Base-by-base conservation (phyloP, 345 rosid species). In the Gossypium sturtianum region DNA sequence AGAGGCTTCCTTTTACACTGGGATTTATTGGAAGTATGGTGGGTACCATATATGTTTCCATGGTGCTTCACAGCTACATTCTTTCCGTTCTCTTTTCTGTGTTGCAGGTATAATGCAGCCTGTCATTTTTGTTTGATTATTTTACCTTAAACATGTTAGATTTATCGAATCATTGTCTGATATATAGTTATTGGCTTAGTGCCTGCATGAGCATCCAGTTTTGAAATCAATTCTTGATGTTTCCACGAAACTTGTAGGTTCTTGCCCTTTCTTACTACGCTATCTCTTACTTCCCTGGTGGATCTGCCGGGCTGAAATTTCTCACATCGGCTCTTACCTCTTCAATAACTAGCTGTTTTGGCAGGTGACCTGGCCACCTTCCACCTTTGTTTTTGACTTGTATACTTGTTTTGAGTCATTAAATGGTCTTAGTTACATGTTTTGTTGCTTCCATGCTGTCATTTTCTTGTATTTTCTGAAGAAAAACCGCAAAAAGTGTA, bases 1-100 rank as follows among this genome's bases (percentile, higher is more conserved):
- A 95, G 99, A 87, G 98, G 79, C 93, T 95, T 68, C 98, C 98
- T 57, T 87, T 90, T 68, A 91, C 98, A 2, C 44, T 90, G 79
- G 95, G 90, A 61, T 91, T 92, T 80, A 65, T 94, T 7, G 93
- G 97, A 58, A 88, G 89, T 78, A 89, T 94, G 98, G 90, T 82
- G 25, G 96, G 96, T 72, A 93, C 98, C 43, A 84, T 95, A 70
- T 95, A 93, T 16, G 99, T 91, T 29, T 91, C 99, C 11, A 91
- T 93, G 96, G 86, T 90, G 76, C 96, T 90, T 82, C 99, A 95
- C 81, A 95, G 94, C 79, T 95, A 95, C 84, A 43, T 95, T 73
- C 93, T 95, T 67, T 95, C 98, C 7, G 94, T 95, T 29, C 85
- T 95, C 79, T 93, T 91, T 84, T 95, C 98, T 54, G 85, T 91